Base-by-base conservation (phyloP, 768 basidiomycete genomes). In the Leccinum subgranulosum region DNA sequence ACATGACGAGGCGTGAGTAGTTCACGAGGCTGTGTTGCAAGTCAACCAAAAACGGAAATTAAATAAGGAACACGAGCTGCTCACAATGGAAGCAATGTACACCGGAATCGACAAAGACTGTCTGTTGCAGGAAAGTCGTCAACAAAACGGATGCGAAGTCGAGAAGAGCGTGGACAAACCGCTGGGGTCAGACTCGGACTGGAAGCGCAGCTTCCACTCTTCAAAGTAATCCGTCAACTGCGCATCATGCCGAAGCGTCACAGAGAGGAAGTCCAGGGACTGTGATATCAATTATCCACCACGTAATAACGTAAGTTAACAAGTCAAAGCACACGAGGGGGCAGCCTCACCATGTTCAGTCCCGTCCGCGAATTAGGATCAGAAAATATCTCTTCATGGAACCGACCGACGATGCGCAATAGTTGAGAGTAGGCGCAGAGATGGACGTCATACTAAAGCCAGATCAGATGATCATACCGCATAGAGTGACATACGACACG, bases 1-100 rank as follows among this genome's bases (percentile, higher is more conserved):
- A 90, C 88, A 92, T 90, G 50, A 92, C 90, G 11, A 92, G 82
- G 15, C 90, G 79, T 34, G 88, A 88, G 64, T 92, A 92, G 28
- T 77, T 82, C 56, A 87, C 85, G 45, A 89, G 78, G 79, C 89
- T 92, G 54, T 1, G 49, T 33, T 41, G 27, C 23, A 1, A 41
- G 34, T 62, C 54, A 61, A 65, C 51, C 52, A 43, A 49, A 60
- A 34, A 21, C 51, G 46, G 41, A 52, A 41, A 23, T 54, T 31
- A 3, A 28, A 17, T 5, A 49, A 27, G n/a, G n/a, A 52, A 29
- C n/a, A 33, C 1, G 33, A 49, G 47, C 49, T 5, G 72, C 86
- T 61, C 71, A 92, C 88, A 88, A 92, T 3, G 90, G 90, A 7
- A 90, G 74, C 25, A 92, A 72, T 12, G 78, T 80, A 54, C 82